phyloP scores from a whole-genome alignment of 176 grass and related monocot species.

The Oryza coarctata region DNA sequence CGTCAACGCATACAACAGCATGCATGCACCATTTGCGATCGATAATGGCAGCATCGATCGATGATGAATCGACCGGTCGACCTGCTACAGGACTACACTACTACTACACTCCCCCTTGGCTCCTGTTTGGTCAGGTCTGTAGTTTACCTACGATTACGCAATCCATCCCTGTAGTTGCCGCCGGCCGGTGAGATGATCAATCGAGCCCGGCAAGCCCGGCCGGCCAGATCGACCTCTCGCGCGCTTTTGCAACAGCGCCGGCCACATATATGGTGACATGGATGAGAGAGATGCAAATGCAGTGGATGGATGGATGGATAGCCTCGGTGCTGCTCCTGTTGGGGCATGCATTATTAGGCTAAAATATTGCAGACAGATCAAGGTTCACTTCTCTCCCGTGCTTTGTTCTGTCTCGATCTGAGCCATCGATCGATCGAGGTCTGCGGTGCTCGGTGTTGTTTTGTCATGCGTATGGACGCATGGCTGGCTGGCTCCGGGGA shows the following conservation, averaged over 20 bases:
- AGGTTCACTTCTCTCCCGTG: neutral
- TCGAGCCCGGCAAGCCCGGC: neutral
- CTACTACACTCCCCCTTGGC: too few relatives aligned
- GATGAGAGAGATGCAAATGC: neutral
- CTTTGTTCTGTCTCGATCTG: neutral
- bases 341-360: conserved; percentile 19
- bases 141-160: neutral
- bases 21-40: neutral
- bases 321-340: neutral
- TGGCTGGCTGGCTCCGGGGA: neutral
- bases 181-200: neutral
- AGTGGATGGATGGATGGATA: neutral
- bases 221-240: neutral
- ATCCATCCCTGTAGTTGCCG: neutral
- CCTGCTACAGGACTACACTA: neutral
- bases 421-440: neutral
- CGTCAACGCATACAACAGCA: neutral
- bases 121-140: neutral
- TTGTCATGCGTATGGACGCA: neutral
- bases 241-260: neutral
- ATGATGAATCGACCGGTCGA: neutral
- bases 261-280: too few relatives aligned
- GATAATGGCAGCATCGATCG: neutral
- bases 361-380: neutral
- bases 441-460: neutral